Percentiles rank a stretch among this genome's conserved stretches.
These are phyloP conservation scores for Daldinia sp. DNA, from an alignment of 2,329 filamentous ascomycete genomes.

Conservation along the genomic window DNA sequence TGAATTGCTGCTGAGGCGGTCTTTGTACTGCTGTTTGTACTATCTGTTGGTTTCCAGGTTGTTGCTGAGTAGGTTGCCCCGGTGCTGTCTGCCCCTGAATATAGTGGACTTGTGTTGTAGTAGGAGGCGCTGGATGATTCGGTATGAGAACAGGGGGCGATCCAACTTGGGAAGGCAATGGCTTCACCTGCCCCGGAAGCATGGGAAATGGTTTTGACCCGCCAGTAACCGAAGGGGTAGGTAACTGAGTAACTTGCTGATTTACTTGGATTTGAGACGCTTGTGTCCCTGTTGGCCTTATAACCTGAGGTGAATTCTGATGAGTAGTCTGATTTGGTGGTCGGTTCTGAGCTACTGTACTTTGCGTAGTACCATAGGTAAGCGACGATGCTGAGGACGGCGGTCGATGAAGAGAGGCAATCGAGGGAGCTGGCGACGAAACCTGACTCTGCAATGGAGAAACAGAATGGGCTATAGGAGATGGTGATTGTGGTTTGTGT, in stretches of 20 bases:
- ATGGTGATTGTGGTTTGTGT: slow-evolving; percentile 35
- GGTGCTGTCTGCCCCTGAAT: slow-evolving; percentile 13
- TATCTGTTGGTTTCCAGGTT: slow-evolving; percentile 31
- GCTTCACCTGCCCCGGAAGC: slow-evolving; percentile 50
- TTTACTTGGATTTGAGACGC: slow-evolving; percentile 19
- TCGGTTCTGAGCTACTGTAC: slow-evolving; percentile 11
- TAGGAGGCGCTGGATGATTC: slow-evolving; percentile 16
- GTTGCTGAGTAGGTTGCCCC: slow-evolving; percentile 36
- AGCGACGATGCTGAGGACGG: slow-evolving; percentile 45
- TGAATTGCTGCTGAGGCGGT: slow-evolving; percentile 25
- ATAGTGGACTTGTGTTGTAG: slow-evolving; percentile 11
- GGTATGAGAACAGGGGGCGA: slow-evolving; percentile 31
- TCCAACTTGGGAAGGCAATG: slow-evolving; percentile 48
- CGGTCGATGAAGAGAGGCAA: slow-evolving; percentile 46
- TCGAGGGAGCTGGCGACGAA: slow-evolving; percentile 48
- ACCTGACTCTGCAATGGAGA: slow-evolving; percentile 50
- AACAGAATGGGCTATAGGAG: slow-evolving; percentile 41
- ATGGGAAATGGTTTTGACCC: slow-evolving; percentile 47
- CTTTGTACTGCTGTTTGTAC: slow-evolving; percentile 29
- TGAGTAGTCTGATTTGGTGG: slow-evolving; percentile 19
- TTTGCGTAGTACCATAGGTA: slow-evolving; percentile 28
- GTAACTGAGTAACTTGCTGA: slow-evolving; percentile 5
- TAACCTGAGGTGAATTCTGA: slow-evolving; percentile 26
- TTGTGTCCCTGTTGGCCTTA: slow-evolving; percentile 36
- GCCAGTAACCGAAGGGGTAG: slow-evolving; percentile 20